Base-by-base conservation (phyloP, 2,329 filamentous ascomycete species). In the Alternaria arborescens region DNA sequence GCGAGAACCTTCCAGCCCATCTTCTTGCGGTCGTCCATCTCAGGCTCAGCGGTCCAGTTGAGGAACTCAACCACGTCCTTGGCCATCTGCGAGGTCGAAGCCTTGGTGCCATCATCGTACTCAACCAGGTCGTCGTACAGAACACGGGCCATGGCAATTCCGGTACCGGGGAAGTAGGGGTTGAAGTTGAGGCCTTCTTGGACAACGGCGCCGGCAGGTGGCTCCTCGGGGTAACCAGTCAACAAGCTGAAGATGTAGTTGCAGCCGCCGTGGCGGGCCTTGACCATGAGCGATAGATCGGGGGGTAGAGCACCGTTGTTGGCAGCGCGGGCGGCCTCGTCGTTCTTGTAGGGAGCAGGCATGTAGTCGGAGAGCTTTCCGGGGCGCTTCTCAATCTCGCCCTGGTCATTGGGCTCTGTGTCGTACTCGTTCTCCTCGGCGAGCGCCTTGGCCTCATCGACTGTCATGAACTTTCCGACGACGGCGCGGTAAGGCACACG, bases 371-470 rank as follows among this genome's bases (percentile, higher is more conserved):
- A 97, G 54, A 99, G 89, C 87, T 99, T 99, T 86, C 95, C 95
- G 69, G 94, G 92, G 73, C 95, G 93, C 89, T 98, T 97, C 86
- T 97, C 92, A 79, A 98, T 97, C 73, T 97, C 93, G 73, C 95
- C 95, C 86, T 97, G 87, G 79, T 98, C 93, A 83, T 99, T 97
- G 79, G 95, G 95, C 86, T 99, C 95, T 77, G 89, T 92, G 79
- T 97, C 94, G 85, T 97, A 99, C 84, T 99, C 95, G 84, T 97
- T 92, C 87, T 97, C 94, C 83, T 99, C 95, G 73, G 95, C 95
- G 80, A 98, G 85, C 47, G 87, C 92, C 88, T 98, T 99, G 86
- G 93, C 95, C 86, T 99, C 95, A 77, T 98, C 94, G 78, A 97
- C 93, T 61, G 95, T 99, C 87, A 97, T 88, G 81, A 97, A 87